These are phyloP conservation scores for Dianthus caryophyllus DNA, from an alignment of 148 eudicot genomes.

Conservation along the genomic window DNA sequence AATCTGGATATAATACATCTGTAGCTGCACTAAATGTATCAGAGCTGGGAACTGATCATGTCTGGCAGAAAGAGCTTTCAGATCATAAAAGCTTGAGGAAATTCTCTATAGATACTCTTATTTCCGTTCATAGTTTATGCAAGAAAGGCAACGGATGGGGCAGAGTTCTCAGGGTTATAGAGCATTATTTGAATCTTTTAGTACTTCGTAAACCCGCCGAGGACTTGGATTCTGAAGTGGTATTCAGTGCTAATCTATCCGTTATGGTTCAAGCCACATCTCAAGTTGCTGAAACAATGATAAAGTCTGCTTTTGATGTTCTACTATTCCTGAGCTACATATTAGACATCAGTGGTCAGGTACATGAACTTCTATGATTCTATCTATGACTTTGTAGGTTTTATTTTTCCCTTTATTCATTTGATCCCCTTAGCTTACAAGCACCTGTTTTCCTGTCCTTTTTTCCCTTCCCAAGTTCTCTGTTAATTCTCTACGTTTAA, in stretches of 20 bases:
- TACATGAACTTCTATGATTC: conserved; percentile 30
- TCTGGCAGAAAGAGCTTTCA: conserved; percentile 60
- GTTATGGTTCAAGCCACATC: conserved; percentile 70
- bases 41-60: conserved; percentile 68
- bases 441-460: background rate
- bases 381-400: background rate
- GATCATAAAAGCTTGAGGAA: conserved; percentile 71
- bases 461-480: background rate
- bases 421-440: background rate
- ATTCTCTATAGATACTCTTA: conserved; percentile 64
- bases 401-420: background rate
- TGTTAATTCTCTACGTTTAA: background rate
- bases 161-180: conserved; percentile 63
- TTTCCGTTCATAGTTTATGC: conserved; percentile 58
- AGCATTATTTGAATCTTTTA: conserved; percentile 64
- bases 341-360: conserved; percentile 82
- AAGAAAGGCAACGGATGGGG: conserved; percentile 65
- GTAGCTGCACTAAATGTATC: conserved; percentile 43
- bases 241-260: conserved; percentile 42
- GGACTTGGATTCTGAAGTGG: conserved; percentile 39
- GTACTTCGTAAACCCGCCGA: conserved; percentile 63
- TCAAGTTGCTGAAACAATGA: conserved; percentile 82
- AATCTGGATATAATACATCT: conserved; percentile 57
- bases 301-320: conserved; percentile 76
- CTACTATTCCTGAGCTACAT: conserved; percentile 69